phyloP scores from a whole-genome alignment of 2,329 filamentous ascomycete genomes.

The Botrytis fragariae region DNA sequence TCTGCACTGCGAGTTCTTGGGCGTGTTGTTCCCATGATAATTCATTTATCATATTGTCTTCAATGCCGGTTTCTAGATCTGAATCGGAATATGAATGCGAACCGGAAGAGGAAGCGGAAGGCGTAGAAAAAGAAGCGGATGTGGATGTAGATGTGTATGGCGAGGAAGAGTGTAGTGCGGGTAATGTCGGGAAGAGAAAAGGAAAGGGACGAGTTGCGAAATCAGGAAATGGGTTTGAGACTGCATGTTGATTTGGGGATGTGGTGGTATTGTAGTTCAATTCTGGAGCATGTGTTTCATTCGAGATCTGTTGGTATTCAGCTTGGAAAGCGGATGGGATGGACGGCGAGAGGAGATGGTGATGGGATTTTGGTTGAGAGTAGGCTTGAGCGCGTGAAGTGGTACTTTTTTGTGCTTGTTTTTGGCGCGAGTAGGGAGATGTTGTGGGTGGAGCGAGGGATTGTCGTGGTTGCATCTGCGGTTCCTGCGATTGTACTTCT shows the following conservation, averaged over 20 bases:
- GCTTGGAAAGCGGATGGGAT: neutral
- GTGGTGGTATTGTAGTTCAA: neutral
- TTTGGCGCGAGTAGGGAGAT: neutral
- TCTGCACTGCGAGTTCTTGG: neutral
- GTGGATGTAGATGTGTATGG: neutral
- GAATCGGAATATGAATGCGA: neutral
- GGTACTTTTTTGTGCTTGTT: neutral
- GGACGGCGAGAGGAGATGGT: neutral
- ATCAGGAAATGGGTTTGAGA: neutral
- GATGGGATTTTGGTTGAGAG: neutral
- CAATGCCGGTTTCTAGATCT: neutral
- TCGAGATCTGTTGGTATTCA: neutral
- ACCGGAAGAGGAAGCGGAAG: neutral
- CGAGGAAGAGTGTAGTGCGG: neutral
- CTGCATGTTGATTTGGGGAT: neutral
- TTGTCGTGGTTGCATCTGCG: neutral
- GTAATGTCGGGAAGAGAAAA: neutral
- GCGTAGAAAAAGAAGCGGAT: neutral
- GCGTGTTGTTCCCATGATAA: neutral
- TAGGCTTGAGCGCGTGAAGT: neutral
- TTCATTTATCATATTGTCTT: neutral
- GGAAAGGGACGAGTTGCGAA: neutral
- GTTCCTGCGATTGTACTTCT: neutral
- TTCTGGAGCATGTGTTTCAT: neutral
- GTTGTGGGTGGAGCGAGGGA: no score